These are phyloP conservation scores for Adansonia grandidieri DNA, from an alignment of 441 rosid genomes.

Conservation along the genomic window DNA sequence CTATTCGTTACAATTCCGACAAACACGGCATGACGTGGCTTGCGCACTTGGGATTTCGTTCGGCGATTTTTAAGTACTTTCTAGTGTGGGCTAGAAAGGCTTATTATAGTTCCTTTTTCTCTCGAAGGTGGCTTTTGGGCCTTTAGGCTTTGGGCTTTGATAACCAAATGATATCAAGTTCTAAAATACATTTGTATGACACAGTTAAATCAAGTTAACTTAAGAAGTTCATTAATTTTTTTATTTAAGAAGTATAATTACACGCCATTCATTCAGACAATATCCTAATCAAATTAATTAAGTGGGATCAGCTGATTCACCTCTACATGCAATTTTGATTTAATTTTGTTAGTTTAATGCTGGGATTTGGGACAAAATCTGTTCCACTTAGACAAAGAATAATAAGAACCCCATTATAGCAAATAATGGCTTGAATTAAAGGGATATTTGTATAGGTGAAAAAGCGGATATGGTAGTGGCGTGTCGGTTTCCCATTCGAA, in stretches of 20 bases:
- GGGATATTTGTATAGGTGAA: constrained; percentile 12
- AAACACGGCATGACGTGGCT: background rate
- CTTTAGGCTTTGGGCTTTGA: background rate
- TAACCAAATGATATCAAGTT: background rate
- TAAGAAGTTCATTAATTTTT: too few relatives aligned
- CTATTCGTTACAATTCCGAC: too few relatives aligned
- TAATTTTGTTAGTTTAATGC: background rate
- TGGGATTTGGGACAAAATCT: background rate
- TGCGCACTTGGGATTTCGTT: background rate
- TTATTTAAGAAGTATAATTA: too few relatives aligned
- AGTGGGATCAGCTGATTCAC: background rate
- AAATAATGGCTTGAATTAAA: background rate
- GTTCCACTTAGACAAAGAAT: background rate
- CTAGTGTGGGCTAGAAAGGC: background rate
- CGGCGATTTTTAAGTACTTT: background rate
- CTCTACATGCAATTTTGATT: background rate
- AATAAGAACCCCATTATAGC: background rate
- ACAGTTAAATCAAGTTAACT: too few relatives aligned
- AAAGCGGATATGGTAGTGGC: constrained; percentile 35
- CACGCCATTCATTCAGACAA: background rate
- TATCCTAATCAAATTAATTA: background rate
- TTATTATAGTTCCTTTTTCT: background rate
- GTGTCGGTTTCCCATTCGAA: constrained; percentile 44
- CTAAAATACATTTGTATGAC: too few relatives aligned
- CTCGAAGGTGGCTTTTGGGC: background rate